Conservation (phyloP, 2,329 filamentous ascomycete species). For the Neopestalotiopsis sp. region DNA sequence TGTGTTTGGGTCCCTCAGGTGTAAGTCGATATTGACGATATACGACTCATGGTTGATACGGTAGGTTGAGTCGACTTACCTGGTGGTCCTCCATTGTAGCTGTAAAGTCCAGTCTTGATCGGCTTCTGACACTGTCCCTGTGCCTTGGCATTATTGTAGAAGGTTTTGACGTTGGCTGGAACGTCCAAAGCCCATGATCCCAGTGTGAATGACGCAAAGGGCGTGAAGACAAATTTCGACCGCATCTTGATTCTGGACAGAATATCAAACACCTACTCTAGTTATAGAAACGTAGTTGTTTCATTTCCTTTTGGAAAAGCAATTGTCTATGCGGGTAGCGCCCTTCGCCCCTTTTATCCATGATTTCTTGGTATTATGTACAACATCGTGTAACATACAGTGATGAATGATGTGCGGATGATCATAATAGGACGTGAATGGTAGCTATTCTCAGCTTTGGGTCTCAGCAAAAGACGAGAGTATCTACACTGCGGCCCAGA, state of each 20-base stretch:
- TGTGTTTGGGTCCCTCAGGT: neutral
- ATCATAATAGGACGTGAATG: neutral
- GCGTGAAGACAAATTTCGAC: neutral
- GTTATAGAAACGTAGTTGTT: too few species aligned
- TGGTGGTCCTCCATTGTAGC: constrained; percentile 22
- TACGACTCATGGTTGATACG: too few species aligned
- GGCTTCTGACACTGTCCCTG: constrained; percentile 36
- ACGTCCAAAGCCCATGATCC: constrained; percentile 19
- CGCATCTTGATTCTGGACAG: neutral
- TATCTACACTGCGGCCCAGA: too few species aligned
- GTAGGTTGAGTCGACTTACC: neutral
- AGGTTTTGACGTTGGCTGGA: constrained; percentile 32
- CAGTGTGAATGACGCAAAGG: neutral
- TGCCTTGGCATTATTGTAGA: constrained; percentile 39
- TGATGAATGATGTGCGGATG: neutral
- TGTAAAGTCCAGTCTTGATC: constrained; percentile 40
- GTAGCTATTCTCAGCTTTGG: neutral
- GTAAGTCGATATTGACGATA: neutral
- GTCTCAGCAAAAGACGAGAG: too few species aligned
- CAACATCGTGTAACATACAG: neutral
- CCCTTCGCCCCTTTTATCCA: neutral
- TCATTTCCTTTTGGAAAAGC: too few species aligned
- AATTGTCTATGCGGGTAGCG: too few species aligned
- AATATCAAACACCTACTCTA: too few species aligned
- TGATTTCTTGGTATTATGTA: neutral